A percentile compares a stretch with the other conserved stretches of the same genome.
These are phyloP conservation scores for Iris macrosiphon DNA, from an alignment of 106 monocot genomes.

Conservation along the genomic window DNA sequence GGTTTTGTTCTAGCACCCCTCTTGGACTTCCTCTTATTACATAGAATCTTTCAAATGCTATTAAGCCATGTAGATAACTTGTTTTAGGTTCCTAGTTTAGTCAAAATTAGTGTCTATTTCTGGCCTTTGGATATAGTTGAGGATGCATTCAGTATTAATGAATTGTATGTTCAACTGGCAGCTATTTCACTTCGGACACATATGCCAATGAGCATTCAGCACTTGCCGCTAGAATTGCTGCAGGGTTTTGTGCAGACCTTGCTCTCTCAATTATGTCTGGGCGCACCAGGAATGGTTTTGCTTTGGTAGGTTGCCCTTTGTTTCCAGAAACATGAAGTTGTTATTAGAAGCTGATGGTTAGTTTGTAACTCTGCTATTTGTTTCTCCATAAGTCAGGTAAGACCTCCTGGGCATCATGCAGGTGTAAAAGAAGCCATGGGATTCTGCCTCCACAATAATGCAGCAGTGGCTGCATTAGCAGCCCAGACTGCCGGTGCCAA, in stretches of 20 bases:
- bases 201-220: conserved; percentile 90
- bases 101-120: too few relatives aligned
- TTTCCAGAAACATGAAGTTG: not conserved
- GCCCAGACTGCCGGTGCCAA: conserved; percentile 77
- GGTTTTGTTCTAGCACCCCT: too few relatives aligned
- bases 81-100: too few relatives aligned
- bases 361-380: not conserved
- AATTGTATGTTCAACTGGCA: conserved; percentile 25
- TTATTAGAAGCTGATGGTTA: not conserved
- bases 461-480: conserved; percentile 79
- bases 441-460: conserved; percentile 93
- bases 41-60: too few relatives aligned
- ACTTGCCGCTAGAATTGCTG: conserved; percentile 81
- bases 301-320: conserved; percentile 44
- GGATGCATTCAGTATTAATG: conserved; percentile 1
- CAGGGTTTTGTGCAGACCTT: conserved; percentile 88
- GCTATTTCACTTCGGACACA: conserved; percentile 89
- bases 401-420: conserved; percentile 98
- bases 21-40: too few relatives aligned
- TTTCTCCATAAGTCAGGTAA: conserved; percentile 50
- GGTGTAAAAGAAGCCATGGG: conserved; percentile 86
- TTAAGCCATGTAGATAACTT: too few relatives aligned
- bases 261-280: conserved; percentile 63
- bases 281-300: conserved; percentile 67
- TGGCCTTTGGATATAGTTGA: too few relatives aligned